These are phyloP conservation scores for Fusarium pseudograminearum DNA, from an alignment of 2,329 filamentous ascomycete genomes.

Conservation along the genomic window DNA sequence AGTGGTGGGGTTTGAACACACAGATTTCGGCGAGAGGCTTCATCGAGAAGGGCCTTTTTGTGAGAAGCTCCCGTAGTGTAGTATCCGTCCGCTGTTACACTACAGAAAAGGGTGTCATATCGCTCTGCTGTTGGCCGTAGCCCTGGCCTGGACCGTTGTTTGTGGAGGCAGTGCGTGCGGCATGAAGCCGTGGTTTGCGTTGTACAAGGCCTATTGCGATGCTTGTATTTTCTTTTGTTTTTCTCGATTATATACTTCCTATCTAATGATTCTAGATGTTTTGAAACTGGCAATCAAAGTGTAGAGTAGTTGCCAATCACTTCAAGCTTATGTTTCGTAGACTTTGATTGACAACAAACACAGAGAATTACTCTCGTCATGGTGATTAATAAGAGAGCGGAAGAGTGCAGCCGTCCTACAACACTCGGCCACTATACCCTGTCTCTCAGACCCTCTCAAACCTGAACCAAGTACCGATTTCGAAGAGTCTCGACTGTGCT, in stretches of 20 bases:
- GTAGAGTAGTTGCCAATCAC: not conserved
- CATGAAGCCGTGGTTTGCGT: constrained; percentile 19
- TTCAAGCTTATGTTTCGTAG: not conserved
- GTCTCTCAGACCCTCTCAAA: constrained; percentile 19
- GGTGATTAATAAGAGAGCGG: not conserved
- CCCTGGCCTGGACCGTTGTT: constrained; percentile 21
- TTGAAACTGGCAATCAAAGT: not conserved
- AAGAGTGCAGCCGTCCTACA: not conserved
- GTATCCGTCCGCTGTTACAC: constrained; percentile 25
- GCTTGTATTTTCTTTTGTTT: not conserved
- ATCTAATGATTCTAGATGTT: not conserved
- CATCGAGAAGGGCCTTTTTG: constrained; percentile 31
- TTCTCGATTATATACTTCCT: not conserved
- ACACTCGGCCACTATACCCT: constrained; percentile 19
- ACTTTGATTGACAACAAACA: not conserved
- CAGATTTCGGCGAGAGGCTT: constrained; percentile 26
- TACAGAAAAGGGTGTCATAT: constrained; percentile 13
- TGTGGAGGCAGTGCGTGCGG: constrained; percentile 15
- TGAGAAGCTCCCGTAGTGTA: not conserved
- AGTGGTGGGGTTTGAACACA: constrained; percentile 41
- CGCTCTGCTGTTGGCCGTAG: not conserved
- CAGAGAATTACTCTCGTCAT: not conserved
- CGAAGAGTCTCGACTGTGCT: constrained; percentile 36
- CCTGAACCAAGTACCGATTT: constrained; percentile 21
- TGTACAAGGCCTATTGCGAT: not conserved